Conservation (phyloP, 129 eudicot species). For the Arctium lappa region DNA sequence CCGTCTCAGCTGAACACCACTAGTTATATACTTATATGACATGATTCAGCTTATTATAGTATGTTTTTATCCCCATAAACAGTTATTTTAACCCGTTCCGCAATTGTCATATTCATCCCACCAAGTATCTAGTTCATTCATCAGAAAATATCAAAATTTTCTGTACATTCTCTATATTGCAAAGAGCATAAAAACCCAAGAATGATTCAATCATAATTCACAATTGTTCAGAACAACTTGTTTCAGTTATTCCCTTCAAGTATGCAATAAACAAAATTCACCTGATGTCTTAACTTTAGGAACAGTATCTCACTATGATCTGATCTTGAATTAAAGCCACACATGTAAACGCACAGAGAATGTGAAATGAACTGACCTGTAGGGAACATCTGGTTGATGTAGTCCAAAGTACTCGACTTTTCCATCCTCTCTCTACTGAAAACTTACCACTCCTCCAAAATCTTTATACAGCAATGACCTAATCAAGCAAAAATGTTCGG, state of each 20-base stretch:
- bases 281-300: background rate
- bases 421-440: conserved; percentile 45
- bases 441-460: conserved; percentile 15
- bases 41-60: background rate
- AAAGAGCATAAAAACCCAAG: background rate
- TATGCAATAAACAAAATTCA: conserved; percentile 2
- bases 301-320: conserved; percentile 22
- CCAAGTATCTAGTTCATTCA: conserved; percentile 6
- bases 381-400: conserved; percentile 98
- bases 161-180: background rate
- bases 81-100: background rate
- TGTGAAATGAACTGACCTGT: conserved; percentile 51
- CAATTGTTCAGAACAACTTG: background rate
- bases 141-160: background rate
- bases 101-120: background rate
- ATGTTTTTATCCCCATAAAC: background rate
- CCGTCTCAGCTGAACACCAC: background rate
- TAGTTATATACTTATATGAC: background rate
- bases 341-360: background rate
- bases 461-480: conserved; percentile 17
- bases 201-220: background rate
- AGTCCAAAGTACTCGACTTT: conserved; percentile 83
- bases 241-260: background rate
- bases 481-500: conserved; percentile 9
- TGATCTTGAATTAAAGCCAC: conserved; percentile 6